These are phyloP conservation scores for Allium fistulosum DNA, from an alignment of 106 monocot species.

Conservation along the genomic window DNA sequence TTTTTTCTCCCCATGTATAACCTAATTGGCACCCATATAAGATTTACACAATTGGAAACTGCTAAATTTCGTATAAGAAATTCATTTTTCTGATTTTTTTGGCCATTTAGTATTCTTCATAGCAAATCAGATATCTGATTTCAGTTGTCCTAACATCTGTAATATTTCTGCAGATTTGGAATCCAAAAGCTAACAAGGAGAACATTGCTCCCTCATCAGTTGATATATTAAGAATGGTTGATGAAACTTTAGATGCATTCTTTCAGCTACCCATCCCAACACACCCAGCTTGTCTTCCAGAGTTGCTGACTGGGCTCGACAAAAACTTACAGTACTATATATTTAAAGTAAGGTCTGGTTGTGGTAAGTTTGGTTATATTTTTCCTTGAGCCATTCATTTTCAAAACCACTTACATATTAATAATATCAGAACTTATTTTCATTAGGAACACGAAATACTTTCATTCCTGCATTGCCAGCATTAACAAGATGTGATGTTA, in stretches of 20 bases:
- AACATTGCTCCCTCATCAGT: slow-evolving; percentile 59
- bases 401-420: neutral
- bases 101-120: no score
- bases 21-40: no score
- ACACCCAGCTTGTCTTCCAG: slow-evolving; percentile 73
- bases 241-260: slow-evolving; percentile 76
- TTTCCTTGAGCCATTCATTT: no score
- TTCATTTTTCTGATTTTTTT: no score
- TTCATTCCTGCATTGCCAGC: slow-evolving; percentile 73
- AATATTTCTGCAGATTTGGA: slow-evolving; percentile 46
- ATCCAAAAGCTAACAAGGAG: slow-evolving; percentile 61
- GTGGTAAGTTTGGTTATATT: slow-evolving; percentile 47
- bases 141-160: no score
- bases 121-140: no score
- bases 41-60: no score
- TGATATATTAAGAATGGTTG: slow-evolving; percentile 57
- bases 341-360: slow-evolving; percentile 63
- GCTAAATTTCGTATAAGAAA: no score
- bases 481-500: slow-evolving; percentile 73
- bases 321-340: slow-evolving; percentile 62
- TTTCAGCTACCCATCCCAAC: slow-evolving; percentile 81
- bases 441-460: slow-evolving; percentile 61
- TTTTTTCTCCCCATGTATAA: no score
- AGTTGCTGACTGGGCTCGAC: slow-evolving; percentile 66
- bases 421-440: neutral